Conservation (phyloP, 1,284 basidiomycete species). For the Melampsora americana region DNA sequence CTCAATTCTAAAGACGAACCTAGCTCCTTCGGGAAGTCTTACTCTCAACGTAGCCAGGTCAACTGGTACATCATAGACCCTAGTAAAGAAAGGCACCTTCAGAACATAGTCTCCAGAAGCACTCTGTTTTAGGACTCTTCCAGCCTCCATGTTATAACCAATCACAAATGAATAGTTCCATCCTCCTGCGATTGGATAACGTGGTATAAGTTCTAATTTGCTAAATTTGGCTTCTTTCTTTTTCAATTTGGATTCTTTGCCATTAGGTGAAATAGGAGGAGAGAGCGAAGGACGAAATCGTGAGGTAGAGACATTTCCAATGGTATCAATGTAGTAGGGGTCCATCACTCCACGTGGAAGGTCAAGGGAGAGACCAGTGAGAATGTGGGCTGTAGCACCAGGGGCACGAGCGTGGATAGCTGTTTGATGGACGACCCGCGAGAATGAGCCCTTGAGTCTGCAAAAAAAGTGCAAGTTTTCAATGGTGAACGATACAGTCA, state of each 20-base stretch:
- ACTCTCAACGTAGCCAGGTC: conserved; percentile 75
- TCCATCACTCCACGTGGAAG: conserved; percentile 76
- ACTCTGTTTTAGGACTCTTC: conserved; percentile 60
- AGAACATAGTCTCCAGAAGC: conserved; percentile 66
- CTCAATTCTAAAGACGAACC: conserved; percentile 58
- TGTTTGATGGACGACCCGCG: conserved; percentile 77
- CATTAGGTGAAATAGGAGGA: conserved; percentile 47
- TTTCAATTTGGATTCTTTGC: conserved; percentile 58
- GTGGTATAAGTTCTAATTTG: conserved; percentile 74
- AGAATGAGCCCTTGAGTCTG: conserved; percentile 93
- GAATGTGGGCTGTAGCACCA: conserved; percentile 64
- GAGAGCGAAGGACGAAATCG: conserved; percentile 61
- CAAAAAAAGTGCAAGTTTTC: conserved; percentile 3
- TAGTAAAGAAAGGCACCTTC: conserved; percentile 80
- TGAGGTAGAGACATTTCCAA: conserved; percentile 96
- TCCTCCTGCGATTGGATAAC: conserved; percentile 90
- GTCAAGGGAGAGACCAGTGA: conserved; percentile 68
- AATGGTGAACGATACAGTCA: background rate
- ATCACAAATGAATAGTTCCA: conserved; percentile 97
- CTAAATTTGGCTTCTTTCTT: conserved; percentile 54
- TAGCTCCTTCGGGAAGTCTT: conserved; percentile 88
- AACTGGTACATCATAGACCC: conserved; percentile 73
- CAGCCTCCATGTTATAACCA: conserved; percentile 82
- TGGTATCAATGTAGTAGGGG: conserved; percentile 81
- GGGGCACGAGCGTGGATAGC: conserved; percentile 65